Conservation (phyloP, 2,329 filamentous ascomycete species). For the Colletotrichum melonis region DNA sequence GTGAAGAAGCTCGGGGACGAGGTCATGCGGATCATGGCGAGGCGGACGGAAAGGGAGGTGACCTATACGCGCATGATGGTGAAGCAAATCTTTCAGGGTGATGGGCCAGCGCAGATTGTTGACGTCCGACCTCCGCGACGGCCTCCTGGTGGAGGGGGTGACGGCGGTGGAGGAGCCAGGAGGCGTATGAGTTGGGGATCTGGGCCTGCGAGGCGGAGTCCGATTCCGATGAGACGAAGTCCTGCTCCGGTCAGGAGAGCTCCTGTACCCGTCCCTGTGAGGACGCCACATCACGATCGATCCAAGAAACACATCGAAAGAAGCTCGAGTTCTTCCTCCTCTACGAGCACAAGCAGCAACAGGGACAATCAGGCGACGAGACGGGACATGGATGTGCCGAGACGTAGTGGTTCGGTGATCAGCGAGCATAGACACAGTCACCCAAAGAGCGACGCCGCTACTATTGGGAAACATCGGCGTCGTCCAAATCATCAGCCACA, state of each 20-base stretch:
- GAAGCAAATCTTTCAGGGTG: constrained; percentile 10
- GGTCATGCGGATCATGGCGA: constrained; percentile 29
- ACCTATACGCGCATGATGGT: constrained; percentile 32
- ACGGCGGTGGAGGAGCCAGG: constrained; percentile 11
- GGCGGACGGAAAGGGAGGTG: constrained; percentile 31
- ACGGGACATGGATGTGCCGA: neutral
- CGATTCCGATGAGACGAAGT: neutral
- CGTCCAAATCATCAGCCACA: neutral
- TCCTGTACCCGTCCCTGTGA: neutral
- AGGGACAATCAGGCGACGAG: neutral
- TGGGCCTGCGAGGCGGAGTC: neutral
- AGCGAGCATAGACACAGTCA: neutral
- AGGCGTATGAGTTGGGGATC: constrained; percentile 5
- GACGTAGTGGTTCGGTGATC: neutral
- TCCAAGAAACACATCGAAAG: neutral
- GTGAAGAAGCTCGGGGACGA: constrained; percentile 27
- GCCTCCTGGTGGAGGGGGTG: constrained; percentile 8
- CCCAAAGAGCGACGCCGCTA: constrained; percentile 20
- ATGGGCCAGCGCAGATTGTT: neutral
- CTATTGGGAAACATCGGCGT: neutral
- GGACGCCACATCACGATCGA: neutral
- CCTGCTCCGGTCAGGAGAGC: neutral
- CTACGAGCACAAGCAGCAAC: neutral
- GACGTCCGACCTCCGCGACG: neutral
- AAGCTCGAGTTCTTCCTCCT: neutral